Base-by-base conservation (phyloP, 78 protist species). In the Emiliania huxleyi region DNA sequence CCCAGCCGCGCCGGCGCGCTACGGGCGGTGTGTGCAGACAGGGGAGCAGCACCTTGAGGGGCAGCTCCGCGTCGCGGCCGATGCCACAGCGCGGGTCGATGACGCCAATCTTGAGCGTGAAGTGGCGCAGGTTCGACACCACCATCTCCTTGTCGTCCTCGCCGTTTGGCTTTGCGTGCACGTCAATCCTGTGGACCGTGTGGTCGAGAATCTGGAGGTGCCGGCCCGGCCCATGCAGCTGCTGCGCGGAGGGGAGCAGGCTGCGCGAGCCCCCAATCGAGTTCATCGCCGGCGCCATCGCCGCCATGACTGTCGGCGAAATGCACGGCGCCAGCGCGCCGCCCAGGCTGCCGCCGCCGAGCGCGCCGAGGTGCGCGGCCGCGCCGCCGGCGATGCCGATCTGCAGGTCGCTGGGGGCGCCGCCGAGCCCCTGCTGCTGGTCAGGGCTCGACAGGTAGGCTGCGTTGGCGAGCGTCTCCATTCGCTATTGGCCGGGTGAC, bases 1-100 rank as follows among this genome's bases (percentile, higher is more conserved):
- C 33, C 18, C 83, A 1, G 6, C 26, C 69, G 69, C 69, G 69
- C 4, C 3, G 26, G 69, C 69, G 15, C 69, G 69, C 69, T 2
- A 2, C 22, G 52, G 2, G 52, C 52, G 52, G 52, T 8, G 52
- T 46, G 52, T n/a, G n/a, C n/a, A n/a, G n/a, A n/a, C 56, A 12
- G 56, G 56, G 56, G 12, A 12, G 56, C 26, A 18, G 26, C 5
- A 5, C n/a, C 85, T 77, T 77, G n/a, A 77, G 46, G 29, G 85
- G 85, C 46, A 77, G 85, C n/a, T 77, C 85, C 23, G 85, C 44
- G 49, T 77, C 85, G 48, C 85, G 85, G 2, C 83, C 83, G 18
- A 37, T 40, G 19, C 85, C 85, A 1, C 11, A 0, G 2, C 46
- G 18, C 21, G 85, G 48, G 46, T 77, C 85, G n/a, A 77, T 33